Conservation (phyloP, 805 yeast species). For the Yarrowia porcina region DNA sequence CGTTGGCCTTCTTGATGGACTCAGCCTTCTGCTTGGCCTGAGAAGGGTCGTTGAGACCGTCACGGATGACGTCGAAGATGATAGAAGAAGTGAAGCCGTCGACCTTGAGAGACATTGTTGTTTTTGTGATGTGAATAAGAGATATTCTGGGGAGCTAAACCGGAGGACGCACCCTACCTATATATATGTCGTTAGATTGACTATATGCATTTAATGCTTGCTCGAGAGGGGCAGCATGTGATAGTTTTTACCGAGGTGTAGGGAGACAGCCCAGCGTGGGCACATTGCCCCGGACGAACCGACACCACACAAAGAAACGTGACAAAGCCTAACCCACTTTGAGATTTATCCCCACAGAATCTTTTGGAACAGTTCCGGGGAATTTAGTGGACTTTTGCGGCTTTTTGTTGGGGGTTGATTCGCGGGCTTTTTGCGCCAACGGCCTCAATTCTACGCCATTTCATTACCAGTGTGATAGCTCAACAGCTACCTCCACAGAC, state of each 20-base stretch:
- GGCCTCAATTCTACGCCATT: background rate
- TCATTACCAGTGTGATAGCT: background rate
- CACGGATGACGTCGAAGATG: slow-evolving; percentile 41
- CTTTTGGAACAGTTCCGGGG: background rate
- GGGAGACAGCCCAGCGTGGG: slow-evolving; percentile 17
- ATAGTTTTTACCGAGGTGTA: slow-evolving; percentile 26
- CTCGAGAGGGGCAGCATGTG: slow-evolving; percentile 27
- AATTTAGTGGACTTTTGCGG: background rate
- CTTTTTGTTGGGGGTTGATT: background rate
- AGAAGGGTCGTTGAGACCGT: slow-evolving; percentile 36
- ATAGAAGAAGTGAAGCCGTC: slow-evolving; percentile 41
- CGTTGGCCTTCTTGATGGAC: slow-evolving; percentile 50
- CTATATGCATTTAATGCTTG: slow-evolving; percentile 22
- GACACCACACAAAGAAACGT: slow-evolving; percentile 25
- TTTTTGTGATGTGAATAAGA: slow-evolving; percentile 6
- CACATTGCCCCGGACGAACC: slow-evolving; percentile 24
- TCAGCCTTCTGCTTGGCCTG: slow-evolving; percentile 32
- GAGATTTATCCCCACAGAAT: slow-evolving; percentile 22
- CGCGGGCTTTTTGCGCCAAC: no score
- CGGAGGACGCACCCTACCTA: slow-evolving; percentile 6
- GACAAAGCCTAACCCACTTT: slow-evolving; percentile 13
- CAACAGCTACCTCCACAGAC: background rate
- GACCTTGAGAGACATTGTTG: slow-evolving; percentile 27
- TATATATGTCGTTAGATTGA: slow-evolving; percentile 12
- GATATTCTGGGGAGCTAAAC: background rate